Base-by-base conservation (phyloP, 1,284 basidiomycete genomes). In the Neonothopanus nambi region DNA sequence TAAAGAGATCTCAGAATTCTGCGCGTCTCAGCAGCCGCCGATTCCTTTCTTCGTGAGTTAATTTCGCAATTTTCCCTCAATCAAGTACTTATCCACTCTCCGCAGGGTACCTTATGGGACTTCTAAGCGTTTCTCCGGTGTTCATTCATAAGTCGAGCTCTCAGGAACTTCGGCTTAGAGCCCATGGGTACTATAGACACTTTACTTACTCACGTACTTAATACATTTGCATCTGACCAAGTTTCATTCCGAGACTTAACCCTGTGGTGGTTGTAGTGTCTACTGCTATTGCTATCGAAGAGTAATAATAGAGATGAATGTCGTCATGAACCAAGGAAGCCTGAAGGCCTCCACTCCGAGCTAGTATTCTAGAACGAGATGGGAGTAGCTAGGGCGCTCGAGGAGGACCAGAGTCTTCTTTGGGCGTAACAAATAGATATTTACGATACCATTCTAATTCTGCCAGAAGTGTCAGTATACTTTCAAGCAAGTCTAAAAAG, bases 1-100 rank as follows among this genome's bases (percentile, higher is more conserved):
- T 64, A 71, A 74, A 57, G 83, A 87, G 65, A 79, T 87, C 68
- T 85, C 85, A 82, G 81, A 84, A 61, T 82, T 82, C 15, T 85
- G 82, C 64, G 30, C 30, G n/a, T n/a, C n/a, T n/a, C 85, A 81
- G 67, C 74, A 72, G 58, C 78, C 76, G 24, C 78, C 79, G 18
- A 85, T 87, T 52, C 82, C 82, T 48, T 81, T 79, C 54, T 85
- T 85, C 63, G 83, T 77, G 56, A 57, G 72, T 70, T 28, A 18
- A 26, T 40, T 40, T 12, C 17, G 11, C 12, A 38, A 30, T 45
- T 35, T 48, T 48, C 17, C 20, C 33, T 42, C n/a, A 28, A n/a
- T 24, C 21, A 23, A 21, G 12, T 5, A 24, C 48, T 50, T 23
- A 28, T 33, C 23, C 17, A 48, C n/a, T 36, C 28, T 28, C 21